Base-by-base conservation (phyloP, 495 filamentous ascomycete genomes). In the Xylaria telfairii region DNA sequence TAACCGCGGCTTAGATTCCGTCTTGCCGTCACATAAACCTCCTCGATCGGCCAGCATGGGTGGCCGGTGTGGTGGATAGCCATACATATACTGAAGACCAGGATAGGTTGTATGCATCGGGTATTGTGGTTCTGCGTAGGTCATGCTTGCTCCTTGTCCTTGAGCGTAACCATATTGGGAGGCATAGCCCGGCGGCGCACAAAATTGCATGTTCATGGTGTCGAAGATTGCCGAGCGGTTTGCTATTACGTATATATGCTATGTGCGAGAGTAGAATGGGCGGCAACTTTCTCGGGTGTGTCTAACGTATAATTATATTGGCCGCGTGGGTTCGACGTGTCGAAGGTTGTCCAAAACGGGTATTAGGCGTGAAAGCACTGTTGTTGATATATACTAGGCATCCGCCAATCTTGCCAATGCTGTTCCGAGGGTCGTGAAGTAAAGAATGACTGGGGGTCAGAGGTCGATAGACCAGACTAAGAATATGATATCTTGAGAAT, bases 1-100 rank as follows among this genome's bases (percentile, higher is more conserved):
- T 75, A 95, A 84, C 30, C 92, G 86, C 15, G 92, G 92, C 57
- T 88, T 88, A 7, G 86, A 85, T 66, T 89, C 87, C 59, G 83
- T 82, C 76, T 82, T 83, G 26, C 75, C 67, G 8, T 78, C 75
- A 51, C 65, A 68, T 44, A 75, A 51, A 7, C 42, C 53, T 44
- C 53, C 69, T 26, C 73, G 69, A 9, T 77, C 75, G 59, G 71
- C n/a, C 51, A 77, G 63, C 51, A 75, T 62, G 17, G 76, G 76
- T 26, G 34, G 61, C 21, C 73, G 75, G 17, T 70, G 73, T 54
- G 71, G 63, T 53, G 72, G 75, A 26, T 75, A 78, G 54, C 71
- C 73, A 53, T 77, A 76, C 56, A 76, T 73, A 56, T 76, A 73
- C 47, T 71, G 71, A 42, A 71, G 57, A 24, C 65, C 66, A 32